Evolutionary conservation across 164 flowering plant species (phyloP), one percentile per base, ranked within the genome.

Genomic region (Cinnamomum micranthum): DNA sequence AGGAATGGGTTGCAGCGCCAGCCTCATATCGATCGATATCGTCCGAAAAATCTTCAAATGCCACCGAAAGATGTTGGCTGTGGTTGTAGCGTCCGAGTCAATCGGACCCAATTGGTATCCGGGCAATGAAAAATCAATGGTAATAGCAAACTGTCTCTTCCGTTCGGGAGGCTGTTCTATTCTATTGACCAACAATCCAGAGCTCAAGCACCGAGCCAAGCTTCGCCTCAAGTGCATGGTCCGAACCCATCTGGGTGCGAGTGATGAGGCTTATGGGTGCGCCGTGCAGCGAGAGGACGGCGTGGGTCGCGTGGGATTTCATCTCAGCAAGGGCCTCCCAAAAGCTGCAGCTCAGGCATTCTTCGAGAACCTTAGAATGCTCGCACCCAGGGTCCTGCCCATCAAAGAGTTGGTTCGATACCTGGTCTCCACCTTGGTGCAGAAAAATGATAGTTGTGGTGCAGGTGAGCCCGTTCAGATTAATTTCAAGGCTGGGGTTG

Each of bases 271-370:
- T 25, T 76, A 71, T 60, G 51, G 31, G 6, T 76, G 78, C 70
- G 70, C 74, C 50, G 11, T 65, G 20, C 78, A 71, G 65, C n/a
- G 7, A 51, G 78, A 71, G n/a, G 74, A 71, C 62, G 51, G 51
- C 6, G 31, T n/a, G 25, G 78, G 74, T n/a, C 25, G 6, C 50
- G 3, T 41, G n/a, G 78, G 78, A 50, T 50, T 76, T 25, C 50
- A 52, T 20, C 74, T 76, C 14, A 28, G 64, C 24, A 91, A 82
- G 73, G 63, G 63, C 58, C 82, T 90, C 47, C 79, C 88, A 1
- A 87, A 83, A 68, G 86, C 88, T 5, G 96, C 88, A 2, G 85
- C 88, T 10, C 73, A 73, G 47, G 88, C 88, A 2, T 80, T 90
- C 24, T 31, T 79, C 10, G 75, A 75, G 58, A 90, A 90, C 66